phyloP scores from a whole-genome alignment of 306 rosid species.

The Amphicarpaea edgeworthii region DNA sequence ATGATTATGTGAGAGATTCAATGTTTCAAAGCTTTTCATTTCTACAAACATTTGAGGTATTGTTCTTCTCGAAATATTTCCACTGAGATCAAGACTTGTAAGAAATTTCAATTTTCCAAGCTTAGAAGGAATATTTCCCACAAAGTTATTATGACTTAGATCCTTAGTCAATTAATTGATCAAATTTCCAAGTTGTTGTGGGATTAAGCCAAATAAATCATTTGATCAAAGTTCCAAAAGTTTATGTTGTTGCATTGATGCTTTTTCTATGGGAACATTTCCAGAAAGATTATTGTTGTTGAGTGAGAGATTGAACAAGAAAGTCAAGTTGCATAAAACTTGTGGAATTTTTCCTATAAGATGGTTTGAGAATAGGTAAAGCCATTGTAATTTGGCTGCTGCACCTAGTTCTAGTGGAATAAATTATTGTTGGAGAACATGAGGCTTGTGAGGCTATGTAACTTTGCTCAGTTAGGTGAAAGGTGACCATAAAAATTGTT shows the following conservation, averaged over 20 bases:
- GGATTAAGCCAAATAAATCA: constrained; percentile 12
- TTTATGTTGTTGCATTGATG: not conserved
- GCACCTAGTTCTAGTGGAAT: constrained; percentile 32
- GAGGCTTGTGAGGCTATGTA: not conserved
- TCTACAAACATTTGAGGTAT: constrained; percentile 24
- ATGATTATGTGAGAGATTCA: constrained; percentile 44
- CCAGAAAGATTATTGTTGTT: constrained; percentile 22
- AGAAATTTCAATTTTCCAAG: constrained; percentile 5
- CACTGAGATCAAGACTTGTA: not conserved
- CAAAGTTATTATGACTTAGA: constrained; percentile 28
- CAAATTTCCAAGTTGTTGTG: constrained; percentile 19
- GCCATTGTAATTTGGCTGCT: constrained; percentile 21
- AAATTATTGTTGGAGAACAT: not conserved
- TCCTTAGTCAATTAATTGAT: not conserved
- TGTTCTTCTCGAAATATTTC: not conserved
- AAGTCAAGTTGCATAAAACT: constrained; percentile 28
- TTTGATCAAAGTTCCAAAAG: constrained; percentile 3
- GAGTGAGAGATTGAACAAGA: not conserved
- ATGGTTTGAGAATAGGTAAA: constrained; percentile 42
- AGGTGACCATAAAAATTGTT: not conserved
- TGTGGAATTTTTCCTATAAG: constrained; percentile 47
- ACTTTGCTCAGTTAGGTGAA: not conserved
- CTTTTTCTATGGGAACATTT: not conserved
- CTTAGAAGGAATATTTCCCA: constrained; percentile 13
- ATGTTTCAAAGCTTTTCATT: constrained; percentile 21